Evolutionary conservation across 345 rosid species (phyloP).

Genomic region (Arabis hirsuta): DNA sequence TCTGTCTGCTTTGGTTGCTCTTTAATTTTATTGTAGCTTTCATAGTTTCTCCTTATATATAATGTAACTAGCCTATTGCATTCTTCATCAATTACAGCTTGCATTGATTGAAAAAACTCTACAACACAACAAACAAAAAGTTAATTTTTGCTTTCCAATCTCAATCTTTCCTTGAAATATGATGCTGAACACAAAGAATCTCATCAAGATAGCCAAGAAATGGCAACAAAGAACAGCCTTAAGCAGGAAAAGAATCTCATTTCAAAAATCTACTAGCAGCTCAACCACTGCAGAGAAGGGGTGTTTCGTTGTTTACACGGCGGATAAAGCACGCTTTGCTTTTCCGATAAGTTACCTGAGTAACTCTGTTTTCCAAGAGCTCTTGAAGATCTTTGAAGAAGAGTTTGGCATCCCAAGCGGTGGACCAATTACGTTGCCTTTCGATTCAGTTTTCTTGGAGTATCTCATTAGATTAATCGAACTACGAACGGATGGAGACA

Average conservation of each 20-base stretch:
- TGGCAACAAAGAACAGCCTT: neutral
- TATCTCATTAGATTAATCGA: constrained; percentile 34
- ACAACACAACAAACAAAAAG: neutral
- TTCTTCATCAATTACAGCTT: constrained; percentile 18
- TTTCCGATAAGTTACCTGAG: constrained; percentile 38
- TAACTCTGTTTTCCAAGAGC: constrained; percentile 41
- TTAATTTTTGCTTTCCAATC: neutral
- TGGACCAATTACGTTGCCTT: constrained; percentile 48
- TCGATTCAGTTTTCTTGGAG: constrained; percentile 36
- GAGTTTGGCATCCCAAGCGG: constrained; percentile 41
- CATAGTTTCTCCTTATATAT: neutral
- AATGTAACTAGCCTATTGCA: neutral
- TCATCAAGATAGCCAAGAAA: neutral
- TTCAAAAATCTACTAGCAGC: neutral
- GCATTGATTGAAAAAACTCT: neutral
- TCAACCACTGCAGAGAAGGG: constrained; percentile 34
- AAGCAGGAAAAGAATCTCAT: neutral
- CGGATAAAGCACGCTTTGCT: constrained; percentile 34
- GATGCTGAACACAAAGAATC: neutral
- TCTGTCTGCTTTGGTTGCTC: neutral
- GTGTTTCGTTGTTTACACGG: constrained; percentile 48
- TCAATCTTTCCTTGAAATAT: neutral
- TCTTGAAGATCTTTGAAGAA: constrained; percentile 50
- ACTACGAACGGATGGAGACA: constrained; percentile 37
- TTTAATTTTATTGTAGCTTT: neutral